A percentile compares a stretch with the other conserved stretches of the same genome.
These are phyloP conservation scores for Penicillium arizonense DNA, from an alignment of 495 filamentous ascomycete species.

Conservation along the genomic window DNA sequence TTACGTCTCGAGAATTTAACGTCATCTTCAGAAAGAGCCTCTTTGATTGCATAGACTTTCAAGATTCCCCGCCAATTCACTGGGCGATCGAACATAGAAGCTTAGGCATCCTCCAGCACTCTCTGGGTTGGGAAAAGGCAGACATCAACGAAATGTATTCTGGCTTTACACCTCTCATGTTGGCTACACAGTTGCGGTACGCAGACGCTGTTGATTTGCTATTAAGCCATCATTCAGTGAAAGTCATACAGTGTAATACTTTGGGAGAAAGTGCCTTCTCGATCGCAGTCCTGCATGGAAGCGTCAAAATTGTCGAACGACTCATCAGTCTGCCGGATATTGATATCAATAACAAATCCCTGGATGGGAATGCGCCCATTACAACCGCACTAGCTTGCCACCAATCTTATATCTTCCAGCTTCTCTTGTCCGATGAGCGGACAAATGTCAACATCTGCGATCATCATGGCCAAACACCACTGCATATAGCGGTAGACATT, in stretches of 20 bases:
- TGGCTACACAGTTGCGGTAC: slow-evolving; percentile 3
- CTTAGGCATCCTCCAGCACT: neutral
- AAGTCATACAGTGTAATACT: neutral
- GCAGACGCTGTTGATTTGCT: neutral
- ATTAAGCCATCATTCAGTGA: neutral
- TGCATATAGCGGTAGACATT: neutral
- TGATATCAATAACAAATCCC: no score
- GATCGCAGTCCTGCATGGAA: neutral
- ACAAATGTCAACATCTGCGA: neutral
- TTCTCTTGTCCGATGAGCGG: neutral
- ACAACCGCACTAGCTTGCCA: neutral
- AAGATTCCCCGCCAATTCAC: neutral
- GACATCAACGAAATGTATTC: neutral
- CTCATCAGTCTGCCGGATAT: no score
- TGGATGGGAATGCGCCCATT: neutral
- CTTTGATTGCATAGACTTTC: neutral
- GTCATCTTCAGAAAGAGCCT: slow-evolving; percentile 2
- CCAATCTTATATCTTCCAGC: neutral
- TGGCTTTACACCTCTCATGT: neutral
- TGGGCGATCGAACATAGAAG: slow-evolving; percentile 1
- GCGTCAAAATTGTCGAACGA: neutral
- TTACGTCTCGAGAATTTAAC: neutral
- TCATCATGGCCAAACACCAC: neutral
- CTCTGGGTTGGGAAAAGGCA: neutral
- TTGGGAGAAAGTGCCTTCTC: neutral